phyloP scores from a whole-genome alignment of 441 rosid species.

The Isatis lusitanica region DNA sequence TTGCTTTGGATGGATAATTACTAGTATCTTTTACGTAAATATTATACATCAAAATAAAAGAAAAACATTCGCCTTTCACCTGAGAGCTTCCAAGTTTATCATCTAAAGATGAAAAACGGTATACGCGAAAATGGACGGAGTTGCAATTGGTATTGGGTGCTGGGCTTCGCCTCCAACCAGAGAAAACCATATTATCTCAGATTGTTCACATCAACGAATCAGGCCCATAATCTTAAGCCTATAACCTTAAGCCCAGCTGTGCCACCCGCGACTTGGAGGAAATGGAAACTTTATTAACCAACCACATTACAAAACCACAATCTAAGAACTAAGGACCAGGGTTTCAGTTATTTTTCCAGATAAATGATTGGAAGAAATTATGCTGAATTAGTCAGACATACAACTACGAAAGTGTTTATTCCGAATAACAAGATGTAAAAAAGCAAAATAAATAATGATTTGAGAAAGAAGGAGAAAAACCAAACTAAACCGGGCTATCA shows the following conservation, averaged over 20 bases:
- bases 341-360: slow-evolving; percentile 28
- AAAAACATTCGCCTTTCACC: too few species aligned
- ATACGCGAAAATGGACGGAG: too few species aligned
- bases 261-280: not conserved
- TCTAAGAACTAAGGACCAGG: slow-evolving; percentile 6
- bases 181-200: not conserved
- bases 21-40: too few species aligned
- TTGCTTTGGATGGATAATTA: too few species aligned
- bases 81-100: too few species aligned
- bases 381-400: slow-evolving; percentile 21
- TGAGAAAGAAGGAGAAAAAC: not conserved
- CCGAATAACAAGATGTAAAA: not conserved
- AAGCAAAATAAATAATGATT: slow-evolving; percentile 27
- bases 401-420: slow-evolving; percentile 27
- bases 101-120: not conserved
- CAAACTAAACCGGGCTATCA: slow-evolving; percentile 35
- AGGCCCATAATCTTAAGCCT: not conserved
- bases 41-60: too few species aligned
- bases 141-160: too few species aligned
- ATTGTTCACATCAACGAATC: not conserved
- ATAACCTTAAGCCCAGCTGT: not conserved
- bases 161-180: not conserved
- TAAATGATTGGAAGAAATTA: slow-evolving; percentile 21
- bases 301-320: slow-evolving; percentile 1
- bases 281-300: not conserved